A percentile compares a stretch with the other conserved stretches of the same genome.
These are phyloP conservation scores for Exophiala sp. DNA, from an alignment of 2,329 filamentous ascomycete species.

Conservation along the genomic window DNA sequence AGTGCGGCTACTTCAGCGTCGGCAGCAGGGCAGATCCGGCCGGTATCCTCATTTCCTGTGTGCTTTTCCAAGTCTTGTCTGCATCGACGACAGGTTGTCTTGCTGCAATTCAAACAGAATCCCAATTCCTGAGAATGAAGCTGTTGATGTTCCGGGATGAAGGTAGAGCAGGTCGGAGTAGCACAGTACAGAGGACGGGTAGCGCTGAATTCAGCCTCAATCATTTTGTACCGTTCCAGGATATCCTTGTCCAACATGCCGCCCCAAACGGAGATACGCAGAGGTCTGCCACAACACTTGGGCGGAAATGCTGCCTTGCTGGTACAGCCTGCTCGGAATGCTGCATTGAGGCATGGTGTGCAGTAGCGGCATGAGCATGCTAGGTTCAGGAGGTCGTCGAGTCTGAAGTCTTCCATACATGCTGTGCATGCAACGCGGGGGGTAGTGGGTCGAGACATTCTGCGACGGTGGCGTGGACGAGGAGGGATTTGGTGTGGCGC, in stretches of 20 bases:
- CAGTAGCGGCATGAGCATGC: conserved; percentile 20
- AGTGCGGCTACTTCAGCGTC: conserved; percentile 7
- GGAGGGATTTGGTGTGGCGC: background rate
- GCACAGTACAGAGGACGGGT: conserved; percentile 22
- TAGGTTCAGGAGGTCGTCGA: conserved; percentile 6
- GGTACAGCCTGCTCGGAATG: conserved; percentile 14
- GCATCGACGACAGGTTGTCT: conserved; percentile 13
- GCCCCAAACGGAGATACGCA: conserved; percentile 16
- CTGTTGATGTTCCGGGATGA: conserved; percentile 11
- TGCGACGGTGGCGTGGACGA: background rate
- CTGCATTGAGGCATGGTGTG: conserved; percentile 17
- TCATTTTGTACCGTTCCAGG: conserved; percentile 13
- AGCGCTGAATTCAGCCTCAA: conserved; percentile 19
- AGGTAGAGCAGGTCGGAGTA: conserved; percentile 11
- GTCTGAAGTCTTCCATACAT: conserved; percentile 15
- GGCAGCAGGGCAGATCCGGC: conserved; percentile 9
- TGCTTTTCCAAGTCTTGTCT: conserved; percentile 5
- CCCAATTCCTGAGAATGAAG: conserved; percentile 1
- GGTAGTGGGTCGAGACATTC: background rate
- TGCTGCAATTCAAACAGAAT: conserved; percentile 6
- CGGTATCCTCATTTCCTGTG: background rate
- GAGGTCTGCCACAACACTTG: conserved; percentile 15
- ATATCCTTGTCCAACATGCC: conserved; percentile 3
- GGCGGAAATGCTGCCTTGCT: conserved; percentile 18
- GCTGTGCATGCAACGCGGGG: conserved; percentile 11